Evolutionary conservation across 345 rosid genomes (phyloP), one percentile per base, ranked within the genome.

Genomic region (Pistacia vera): DNA sequence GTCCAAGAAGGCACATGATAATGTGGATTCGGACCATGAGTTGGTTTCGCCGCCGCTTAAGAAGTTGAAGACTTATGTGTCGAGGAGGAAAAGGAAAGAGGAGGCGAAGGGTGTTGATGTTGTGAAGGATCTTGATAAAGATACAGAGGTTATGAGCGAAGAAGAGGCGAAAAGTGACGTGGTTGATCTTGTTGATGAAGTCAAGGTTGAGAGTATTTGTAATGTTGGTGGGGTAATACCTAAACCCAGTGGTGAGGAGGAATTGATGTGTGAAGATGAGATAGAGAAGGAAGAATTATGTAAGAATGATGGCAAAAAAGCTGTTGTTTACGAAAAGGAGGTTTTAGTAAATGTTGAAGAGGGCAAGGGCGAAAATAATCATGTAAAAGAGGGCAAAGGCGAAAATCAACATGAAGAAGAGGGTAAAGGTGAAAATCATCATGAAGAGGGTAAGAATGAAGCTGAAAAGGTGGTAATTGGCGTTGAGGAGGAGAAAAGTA

Each of bases 131-230:
- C 51, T 68, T 13, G 78, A 56, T 14, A 73, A 72, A 52, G 75
- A 72, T 18, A 16, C 18, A 60, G 90, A 78, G 62, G 70, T 33
- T 63, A 75, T 66, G 65, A 80, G 71, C 48, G 97, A 89, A 70
- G 93, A 89, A 41, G 95, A 89, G 76, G 92, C 85, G 8, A 87
- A 90, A 83, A 91, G 97, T 68, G 97, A 89, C 55, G 90, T 89
- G 48, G 88, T 89, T 48, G 95, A 93, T 78, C 46, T 83, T 70
- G 77, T 72, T 16, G 92, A 87, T 0, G 91, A 88, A 51, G 87
- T 73, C 48, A 85, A 91, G 78, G 83, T 66, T 0, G 85, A 77
- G 59, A 5, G 63, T 63, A 56, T 49, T 49, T 70, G 68, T 49
- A 81, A 65, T 63, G 68, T 68, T 55, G 83, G 62, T 25, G 58